phyloP scores from a whole-genome alignment of 306 rosid genomes.

The Rosa rugosa region DNA sequence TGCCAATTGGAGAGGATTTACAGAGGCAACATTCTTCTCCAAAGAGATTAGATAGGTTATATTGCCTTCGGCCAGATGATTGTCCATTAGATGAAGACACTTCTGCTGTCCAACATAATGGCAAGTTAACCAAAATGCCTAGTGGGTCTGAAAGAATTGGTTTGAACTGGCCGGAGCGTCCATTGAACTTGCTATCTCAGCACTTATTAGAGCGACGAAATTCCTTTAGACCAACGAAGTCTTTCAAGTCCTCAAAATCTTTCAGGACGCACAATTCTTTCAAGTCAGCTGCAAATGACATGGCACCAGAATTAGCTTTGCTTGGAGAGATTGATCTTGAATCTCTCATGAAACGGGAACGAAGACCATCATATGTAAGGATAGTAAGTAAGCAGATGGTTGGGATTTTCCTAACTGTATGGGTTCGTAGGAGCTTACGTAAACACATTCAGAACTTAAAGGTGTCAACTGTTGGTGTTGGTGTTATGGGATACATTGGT shows the following conservation, averaged over 20 bases:
- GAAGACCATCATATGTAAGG: conserved; percentile 70
- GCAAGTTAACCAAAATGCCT: conserved; percentile 57
- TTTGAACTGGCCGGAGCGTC: conserved; percentile 92
- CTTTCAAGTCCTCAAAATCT: conserved; percentile 60
- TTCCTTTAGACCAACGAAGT: conserved; percentile 50
- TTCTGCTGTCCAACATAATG: conserved; percentile 34
- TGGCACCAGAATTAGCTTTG: conserved; percentile 41
- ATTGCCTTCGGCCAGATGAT: conserved; percentile 51
- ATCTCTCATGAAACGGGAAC: conserved; percentile 72
- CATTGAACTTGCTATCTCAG: conserved; percentile 58
- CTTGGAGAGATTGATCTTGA: conserved; percentile 80
- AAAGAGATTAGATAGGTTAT: conserved; percentile 62
- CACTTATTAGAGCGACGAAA: conserved; percentile 47
- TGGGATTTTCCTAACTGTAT: conserved; percentile 78
- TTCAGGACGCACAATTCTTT: conserved; percentile 50
- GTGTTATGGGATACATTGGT: conserved; percentile 96
- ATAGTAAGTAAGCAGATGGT: conserved; percentile 97
- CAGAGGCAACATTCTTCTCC: conserved; percentile 50
- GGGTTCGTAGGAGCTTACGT: conserved; percentile 88
- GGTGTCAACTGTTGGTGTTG: conserved; percentile 95
- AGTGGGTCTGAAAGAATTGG: conserved; percentile 85
- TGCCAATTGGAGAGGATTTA: conserved; percentile 34
- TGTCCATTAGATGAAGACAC: conserved; percentile 29
- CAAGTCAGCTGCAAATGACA: conserved; percentile 51
- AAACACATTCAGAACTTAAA: conserved; percentile 84